Conservation (phyloP, 1,284 basidiomycete genomes). For the Papiliotrema flavescens region DNA sequence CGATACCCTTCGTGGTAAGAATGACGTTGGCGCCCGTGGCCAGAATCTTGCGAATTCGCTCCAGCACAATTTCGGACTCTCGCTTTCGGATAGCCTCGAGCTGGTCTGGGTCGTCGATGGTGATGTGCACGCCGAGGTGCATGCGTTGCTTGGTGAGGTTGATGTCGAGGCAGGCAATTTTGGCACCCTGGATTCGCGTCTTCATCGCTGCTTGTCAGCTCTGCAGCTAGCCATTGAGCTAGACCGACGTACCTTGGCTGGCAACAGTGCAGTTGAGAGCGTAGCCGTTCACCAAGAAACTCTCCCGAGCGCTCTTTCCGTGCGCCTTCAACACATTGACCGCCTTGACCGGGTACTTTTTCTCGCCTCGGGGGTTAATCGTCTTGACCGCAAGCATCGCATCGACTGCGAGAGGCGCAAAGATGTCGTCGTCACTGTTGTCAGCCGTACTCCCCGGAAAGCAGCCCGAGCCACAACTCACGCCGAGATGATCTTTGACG, state of each 20-base stretch:
- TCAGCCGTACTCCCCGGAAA: background rate
- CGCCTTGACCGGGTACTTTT: slow-evolving; percentile 99
- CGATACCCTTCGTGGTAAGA: slow-evolving; percentile 97
- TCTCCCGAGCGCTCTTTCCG: slow-evolving; percentile 92
- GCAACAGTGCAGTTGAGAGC: slow-evolving; percentile 99
- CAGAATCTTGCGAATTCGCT: slow-evolving; percentile 93
- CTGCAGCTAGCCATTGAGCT: too few relatives aligned
- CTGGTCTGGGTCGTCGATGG: slow-evolving; percentile 95
- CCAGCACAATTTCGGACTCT: slow-evolving; percentile 93
- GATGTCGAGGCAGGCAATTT: slow-evolving; percentile 98
- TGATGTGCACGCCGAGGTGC: slow-evolving; percentile 97
- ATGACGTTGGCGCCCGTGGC: slow-evolving; percentile 96
- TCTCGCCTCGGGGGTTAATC: slow-evolving; percentile 89
- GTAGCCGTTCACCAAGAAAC: slow-evolving; percentile 92
- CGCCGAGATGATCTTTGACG: slow-evolving; percentile 97
- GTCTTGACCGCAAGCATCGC: slow-evolving; percentile 98
- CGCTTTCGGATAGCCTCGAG: slow-evolving; percentile 93
- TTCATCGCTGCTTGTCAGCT: slow-evolving; percentile 76
- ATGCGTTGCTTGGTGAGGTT: slow-evolving; percentile 96
- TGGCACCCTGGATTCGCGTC: slow-evolving; percentile 85
- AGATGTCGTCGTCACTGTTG: slow-evolving; percentile 89
- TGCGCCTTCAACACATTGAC: slow-evolving; percentile 99
- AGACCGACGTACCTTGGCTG: slow-evolving; percentile 72
- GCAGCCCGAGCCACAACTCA: slow-evolving; percentile 52
- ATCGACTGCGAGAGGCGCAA: slow-evolving; percentile 97